Base-by-base conservation (phyloP, 2,329 filamentous ascomycete genomes). In the Pyrenophora seminiperda region DNA sequence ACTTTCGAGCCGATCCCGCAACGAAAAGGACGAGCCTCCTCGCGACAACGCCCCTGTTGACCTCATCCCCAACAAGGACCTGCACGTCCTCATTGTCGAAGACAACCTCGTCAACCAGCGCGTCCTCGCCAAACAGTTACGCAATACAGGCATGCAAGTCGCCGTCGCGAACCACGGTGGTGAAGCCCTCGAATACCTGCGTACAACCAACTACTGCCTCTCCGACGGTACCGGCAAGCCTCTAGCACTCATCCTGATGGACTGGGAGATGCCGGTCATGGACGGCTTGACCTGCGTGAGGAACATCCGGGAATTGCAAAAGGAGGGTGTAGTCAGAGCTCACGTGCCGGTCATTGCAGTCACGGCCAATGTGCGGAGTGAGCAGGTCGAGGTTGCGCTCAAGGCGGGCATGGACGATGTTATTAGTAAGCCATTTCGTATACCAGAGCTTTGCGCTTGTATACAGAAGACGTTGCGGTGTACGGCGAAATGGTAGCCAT, bases 341-440 rank as follows among this genome's bases (percentile, higher is more conserved):
- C 65, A 71, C 29, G 50, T 70, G 0, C 68, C 68, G 0, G 58
- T 71, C 10, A 68, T 72, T 15, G 68, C 63, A 2, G 63, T 73
- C 5, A 72, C 68, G n/a, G 70, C 68, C 3, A 73, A 73, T 41
- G 70, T 66, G 9, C 54, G 68, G 24, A 54, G 53, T 10, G 61
- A 71, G 48, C 70, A 73, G 50, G 63, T 72, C 1, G 41, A 64
- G 19, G 50, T 43, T 3, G 68, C 68, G 3, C 47, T 68, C 34
- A 55, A 65, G 30, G 67, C 65, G 0, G 70, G 70, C 4, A 71
- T 72, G 66, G 69, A 71, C 29, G 56, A 68, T 70, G 83, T 91
- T 31, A 87, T 93, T 29, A 86, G 86, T 3, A 94, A 93, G 66
- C 90, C 90, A 2, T 92, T 92, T 66, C 58, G 62, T 24, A 65